phyloP scores from a whole-genome alignment of 805 yeast genomes.

The Candida dajiaensis region DNA sequence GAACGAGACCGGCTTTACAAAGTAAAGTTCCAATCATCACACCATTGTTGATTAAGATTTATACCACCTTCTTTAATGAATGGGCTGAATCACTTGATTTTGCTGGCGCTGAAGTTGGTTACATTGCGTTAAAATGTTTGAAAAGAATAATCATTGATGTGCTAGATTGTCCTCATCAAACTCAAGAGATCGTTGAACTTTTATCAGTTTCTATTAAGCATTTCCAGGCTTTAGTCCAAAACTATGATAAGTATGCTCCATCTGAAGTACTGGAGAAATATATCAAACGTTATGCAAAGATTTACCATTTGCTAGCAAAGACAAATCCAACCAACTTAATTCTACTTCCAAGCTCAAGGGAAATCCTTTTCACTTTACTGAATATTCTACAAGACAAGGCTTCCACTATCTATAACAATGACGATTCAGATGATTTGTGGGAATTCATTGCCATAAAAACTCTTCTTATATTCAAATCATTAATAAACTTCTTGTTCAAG shows the following conservation, averaged over 20 bases:
- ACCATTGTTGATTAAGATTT: slow-evolving; percentile 53
- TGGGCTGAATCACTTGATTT: slow-evolving; percentile 51
- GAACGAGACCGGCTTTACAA: slow-evolving; percentile 74
- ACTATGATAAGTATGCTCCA: slow-evolving; percentile 42
- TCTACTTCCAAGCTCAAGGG: slow-evolving; percentile 55
- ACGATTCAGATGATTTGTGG: slow-evolving; percentile 61
- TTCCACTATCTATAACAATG: slow-evolving; percentile 50
- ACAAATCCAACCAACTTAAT: slow-evolving; percentile 66
- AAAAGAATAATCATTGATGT: slow-evolving; percentile 76
- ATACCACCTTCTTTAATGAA: slow-evolving; percentile 49
- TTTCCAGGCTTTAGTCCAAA: slow-evolving; percentile 47
- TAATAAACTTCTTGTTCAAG: slow-evolving; percentile 56
- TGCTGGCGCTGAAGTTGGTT: slow-evolving; percentile 66
- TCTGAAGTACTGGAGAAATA: slow-evolving; percentile 54
- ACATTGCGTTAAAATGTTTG: slow-evolving; percentile 66
- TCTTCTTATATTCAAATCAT: slow-evolving; percentile 55
- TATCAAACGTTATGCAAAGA: slow-evolving; percentile 68
- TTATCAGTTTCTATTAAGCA: slow-evolving; percentile 51
- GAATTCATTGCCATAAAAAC: slow-evolving; percentile 64
- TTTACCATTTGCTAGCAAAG: slow-evolving; percentile 54
- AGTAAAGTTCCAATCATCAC: slow-evolving; percentile 59
- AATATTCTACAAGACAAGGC: slow-evolving; percentile 61
- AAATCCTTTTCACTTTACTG: slow-evolving; percentile 56
- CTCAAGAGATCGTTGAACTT: slow-evolving; percentile 53
- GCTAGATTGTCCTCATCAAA: slow-evolving; percentile 61